phyloP scores from a whole-genome alignment of 805 yeast species.

The Barnettozyma californica region DNA sequence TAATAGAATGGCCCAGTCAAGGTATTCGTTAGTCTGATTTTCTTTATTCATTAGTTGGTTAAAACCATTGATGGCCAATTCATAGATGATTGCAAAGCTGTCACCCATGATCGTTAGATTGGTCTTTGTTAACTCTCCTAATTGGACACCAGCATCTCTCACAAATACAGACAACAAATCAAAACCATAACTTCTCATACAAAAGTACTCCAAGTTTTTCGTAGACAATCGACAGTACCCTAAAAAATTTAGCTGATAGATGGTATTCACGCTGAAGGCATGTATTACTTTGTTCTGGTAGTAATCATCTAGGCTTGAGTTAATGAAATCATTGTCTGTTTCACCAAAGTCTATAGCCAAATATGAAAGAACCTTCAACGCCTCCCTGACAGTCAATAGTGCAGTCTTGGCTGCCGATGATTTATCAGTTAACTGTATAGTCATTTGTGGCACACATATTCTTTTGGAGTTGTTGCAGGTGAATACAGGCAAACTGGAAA shows the following conservation, averaged over 20 bases:
- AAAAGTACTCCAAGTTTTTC: constrained; percentile 17
- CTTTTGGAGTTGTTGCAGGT: constrained; percentile 29
- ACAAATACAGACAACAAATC: constrained; percentile 43
- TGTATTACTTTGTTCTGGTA: constrained; percentile 33
- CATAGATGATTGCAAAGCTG: constrained; percentile 37
- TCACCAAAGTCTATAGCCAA: constrained; percentile 41
- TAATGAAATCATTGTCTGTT: constrained; percentile 16
- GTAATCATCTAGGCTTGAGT: constrained; percentile 21
- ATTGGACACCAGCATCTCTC: constrained; percentile 45
- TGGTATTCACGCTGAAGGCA: constrained; percentile 38
- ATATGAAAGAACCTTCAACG: constrained; percentile 38
- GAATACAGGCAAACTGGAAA: constrained; percentile 18
- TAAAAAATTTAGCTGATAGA: constrained; percentile 38
- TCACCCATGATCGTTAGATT: constrained; percentile 36
- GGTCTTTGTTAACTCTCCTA: constrained; percentile 36
- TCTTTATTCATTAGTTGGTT: constrained; percentile 21
- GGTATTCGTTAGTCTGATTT: constrained; percentile 12
- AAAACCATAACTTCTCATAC: constrained; percentile 38
- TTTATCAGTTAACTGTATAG: constrained; percentile 35
- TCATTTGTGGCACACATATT: constrained; percentile 39
- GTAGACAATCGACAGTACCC: constrained; percentile 44
- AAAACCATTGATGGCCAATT: constrained; percentile 28
- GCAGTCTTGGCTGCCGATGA: constrained; percentile 31
- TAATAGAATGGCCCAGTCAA: constrained; percentile 23
- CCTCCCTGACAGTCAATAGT: constrained; percentile 34